phyloP scores from a whole-genome alignment of 306 rosid species.

The Datisca glomerata region DNA sequence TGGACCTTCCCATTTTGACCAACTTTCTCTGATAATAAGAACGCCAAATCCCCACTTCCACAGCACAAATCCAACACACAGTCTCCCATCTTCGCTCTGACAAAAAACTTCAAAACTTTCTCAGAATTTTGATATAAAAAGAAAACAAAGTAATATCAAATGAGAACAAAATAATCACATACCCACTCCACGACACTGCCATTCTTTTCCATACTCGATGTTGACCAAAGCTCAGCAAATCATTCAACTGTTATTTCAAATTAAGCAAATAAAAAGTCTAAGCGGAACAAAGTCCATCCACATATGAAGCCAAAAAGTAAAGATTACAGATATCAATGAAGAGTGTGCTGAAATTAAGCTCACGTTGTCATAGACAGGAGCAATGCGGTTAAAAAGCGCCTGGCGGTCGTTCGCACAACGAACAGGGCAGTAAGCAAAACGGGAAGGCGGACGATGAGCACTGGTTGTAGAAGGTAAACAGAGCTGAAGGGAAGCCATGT shows the following conservation, averaged over 20 bases:
- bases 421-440: conserved; percentile 21
- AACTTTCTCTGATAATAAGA: conserved; percentile 66
- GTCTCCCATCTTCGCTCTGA: conserved; percentile 61
- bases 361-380: conserved; percentile 77
- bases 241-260: conserved; percentile 40
- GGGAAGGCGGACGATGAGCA: conserved; percentile 15
- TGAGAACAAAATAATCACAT: too few species aligned
- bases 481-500: conserved; percentile 20
- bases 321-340: background rate
- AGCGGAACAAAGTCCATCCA: too few species aligned
- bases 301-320: background rate
- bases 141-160: too few species aligned
- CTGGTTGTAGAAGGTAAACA: conserved; percentile 13
- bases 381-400: conserved; percentile 67
- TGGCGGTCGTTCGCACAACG: conserved; percentile 44
- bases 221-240: conserved; percentile 74
- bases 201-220: conserved; percentile 89
- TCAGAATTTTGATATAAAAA: background rate
- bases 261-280: background rate
- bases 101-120: background rate
- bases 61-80: conserved; percentile 82
- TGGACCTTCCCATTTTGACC: conserved; percentile 48
- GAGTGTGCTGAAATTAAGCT: conserved; percentile 4
- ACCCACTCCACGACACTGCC: conserved; percentile 84
- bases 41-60: conserved; percentile 86